Percentiles rank a stretch among this genome's conserved stretches.
These are phyloP conservation scores for Polyporus arcularius DNA, from an alignment of 768 basidiomycete species.

Conservation along the genomic window DNA sequence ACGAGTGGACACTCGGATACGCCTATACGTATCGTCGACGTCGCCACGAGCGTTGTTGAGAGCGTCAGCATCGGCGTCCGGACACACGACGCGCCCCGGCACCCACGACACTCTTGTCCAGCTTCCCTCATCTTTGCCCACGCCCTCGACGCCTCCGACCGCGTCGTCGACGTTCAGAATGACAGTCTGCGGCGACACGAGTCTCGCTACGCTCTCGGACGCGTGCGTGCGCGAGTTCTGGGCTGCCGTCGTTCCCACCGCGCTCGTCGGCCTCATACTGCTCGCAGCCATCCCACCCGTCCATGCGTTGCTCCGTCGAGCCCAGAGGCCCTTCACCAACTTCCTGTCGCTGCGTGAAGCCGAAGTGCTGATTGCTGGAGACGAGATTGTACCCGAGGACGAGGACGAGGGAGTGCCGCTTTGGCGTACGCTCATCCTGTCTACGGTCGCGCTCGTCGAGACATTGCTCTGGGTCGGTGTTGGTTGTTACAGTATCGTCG, in stretches of 20 bases:
- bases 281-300: conserved; percentile 19
- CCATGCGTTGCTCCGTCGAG: neutral
- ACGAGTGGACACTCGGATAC: too few species aligned
- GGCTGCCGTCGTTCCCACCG: conserved; percentile 29
- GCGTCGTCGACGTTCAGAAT: conserved; percentile 1
- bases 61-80: too few species aligned
- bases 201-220: conserved; percentile 23
- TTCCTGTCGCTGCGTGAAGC: conserved; percentile 32
- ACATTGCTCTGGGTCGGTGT: conserved; percentile 59
- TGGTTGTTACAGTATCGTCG: conserved; percentile 54
- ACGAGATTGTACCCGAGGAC: conserved; percentile 4
- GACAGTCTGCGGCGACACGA: conserved; percentile 7
- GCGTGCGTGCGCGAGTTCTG: conserved; percentile 30
- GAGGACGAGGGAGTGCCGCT: conserved; percentile 39
- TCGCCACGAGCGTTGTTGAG: too few species aligned
- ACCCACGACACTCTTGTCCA: too few species aligned
- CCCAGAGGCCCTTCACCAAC: conserved; percentile 22
- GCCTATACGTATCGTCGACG: too few species aligned
- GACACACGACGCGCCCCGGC: too few species aligned
- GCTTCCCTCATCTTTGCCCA: too few species aligned
- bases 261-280: conserved; percentile 23
- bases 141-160: neutral
- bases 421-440: conserved; percentile 63
- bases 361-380: conserved; percentile 24
- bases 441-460: conserved; percentile 55